Conservation (phyloP, 2,329 filamentous ascomycete genomes). For the Cercospora sesami region DNA sequence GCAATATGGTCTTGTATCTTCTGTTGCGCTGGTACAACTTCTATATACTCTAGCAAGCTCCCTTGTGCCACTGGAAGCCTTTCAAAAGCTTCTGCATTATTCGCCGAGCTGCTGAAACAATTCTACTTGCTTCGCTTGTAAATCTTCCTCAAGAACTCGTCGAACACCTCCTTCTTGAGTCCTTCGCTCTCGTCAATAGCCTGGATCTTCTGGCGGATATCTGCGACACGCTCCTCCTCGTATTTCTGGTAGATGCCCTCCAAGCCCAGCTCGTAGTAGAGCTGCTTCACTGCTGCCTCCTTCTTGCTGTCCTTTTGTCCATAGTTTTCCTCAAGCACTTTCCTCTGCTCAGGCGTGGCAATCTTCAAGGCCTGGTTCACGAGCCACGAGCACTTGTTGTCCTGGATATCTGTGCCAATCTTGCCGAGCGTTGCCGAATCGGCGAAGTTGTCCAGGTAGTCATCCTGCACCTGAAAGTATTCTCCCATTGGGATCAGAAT, state of each 20-base stretch:
- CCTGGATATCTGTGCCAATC: slow-evolving; percentile 97
- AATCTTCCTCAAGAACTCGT: slow-evolving; percentile 90
- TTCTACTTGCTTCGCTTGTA: slow-evolving; percentile 93
- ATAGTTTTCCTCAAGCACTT: slow-evolving; percentile 88
- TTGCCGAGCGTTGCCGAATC: slow-evolving; percentile 92
- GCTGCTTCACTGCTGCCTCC: slow-evolving; percentile 82
- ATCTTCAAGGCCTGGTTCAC: slow-evolving; percentile 88
- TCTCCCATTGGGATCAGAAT: slow-evolving; percentile 97
- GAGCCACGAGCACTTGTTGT: slow-evolving; percentile 99
- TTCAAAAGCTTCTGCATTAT: neutral
- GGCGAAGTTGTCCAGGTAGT: slow-evolving; percentile 98
- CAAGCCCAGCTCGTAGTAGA: slow-evolving; percentile 83
- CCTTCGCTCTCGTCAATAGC: slow-evolving; percentile 82
- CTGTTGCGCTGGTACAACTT: neutral
- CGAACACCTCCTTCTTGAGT: slow-evolving; percentile 86
- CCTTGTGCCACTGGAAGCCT: neutral
- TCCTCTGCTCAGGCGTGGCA: slow-evolving; percentile 79
- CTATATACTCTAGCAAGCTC: neutral
- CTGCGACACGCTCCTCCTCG: slow-evolving; percentile 81
- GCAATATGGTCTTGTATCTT: neutral
- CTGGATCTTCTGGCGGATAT: slow-evolving; percentile 73
- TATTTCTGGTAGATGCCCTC: slow-evolving; percentile 82
- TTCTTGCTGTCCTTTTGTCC: slow-evolving; percentile 82
- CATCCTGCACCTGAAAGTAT: slow-evolving; percentile 99
- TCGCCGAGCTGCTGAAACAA: neutral